Conservation (phyloP, 768 basidiomycete species). For the Leccinum variicolor region DNA sequence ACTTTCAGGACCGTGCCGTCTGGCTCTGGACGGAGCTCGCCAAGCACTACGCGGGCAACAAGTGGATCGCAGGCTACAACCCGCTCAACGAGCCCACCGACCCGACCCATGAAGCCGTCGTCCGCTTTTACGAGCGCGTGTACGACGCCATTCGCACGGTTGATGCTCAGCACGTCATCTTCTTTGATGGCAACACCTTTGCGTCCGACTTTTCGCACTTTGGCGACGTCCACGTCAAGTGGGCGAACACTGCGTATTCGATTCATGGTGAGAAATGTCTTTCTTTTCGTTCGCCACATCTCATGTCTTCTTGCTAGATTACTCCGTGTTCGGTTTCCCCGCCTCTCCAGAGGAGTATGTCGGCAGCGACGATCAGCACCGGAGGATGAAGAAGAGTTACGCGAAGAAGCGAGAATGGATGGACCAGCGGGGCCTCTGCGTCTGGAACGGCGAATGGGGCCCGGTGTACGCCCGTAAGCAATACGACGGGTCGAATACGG, state of each 20-base stretch:
- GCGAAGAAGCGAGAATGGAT: conserved; percentile 78
- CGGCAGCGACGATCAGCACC: conserved; percentile 49
- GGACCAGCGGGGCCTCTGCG: conserved; percentile 60
- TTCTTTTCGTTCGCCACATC: background rate
- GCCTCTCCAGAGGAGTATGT: conserved; percentile 51
- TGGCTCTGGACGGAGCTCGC: conserved; percentile 80
- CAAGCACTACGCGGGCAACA: conserved; percentile 69
- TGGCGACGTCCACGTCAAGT: conserved; percentile 56
- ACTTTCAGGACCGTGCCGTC: conserved; percentile 76
- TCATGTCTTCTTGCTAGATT: conserved; percentile 15
- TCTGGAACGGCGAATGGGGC: conserved; percentile 84
- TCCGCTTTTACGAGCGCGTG: conserved; percentile 65
- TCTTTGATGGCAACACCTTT: conserved; percentile 84
- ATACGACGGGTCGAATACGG: conserved; percentile 56
- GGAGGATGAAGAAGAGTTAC: conserved; percentile 53
- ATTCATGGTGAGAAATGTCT: conserved; percentile 53
- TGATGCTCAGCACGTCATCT: conserved; percentile 70
- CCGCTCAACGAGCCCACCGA: conserved; percentile 82
- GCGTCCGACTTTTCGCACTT: conserved; percentile 76
- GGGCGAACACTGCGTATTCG: conserved; percentile 72
- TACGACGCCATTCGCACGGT: conserved; percentile 67
- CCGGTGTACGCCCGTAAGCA: conserved; percentile 71
- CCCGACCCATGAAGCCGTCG: conserved; percentile 57
- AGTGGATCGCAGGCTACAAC: conserved; percentile 87
- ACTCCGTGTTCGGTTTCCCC: conserved; percentile 64